A percentile compares a stretch with the other conserved stretches of the same genome.
Evolutionary conservation across 768 basidiomycete genomes (phyloP).

Genomic region (Russula earlei): DNA sequence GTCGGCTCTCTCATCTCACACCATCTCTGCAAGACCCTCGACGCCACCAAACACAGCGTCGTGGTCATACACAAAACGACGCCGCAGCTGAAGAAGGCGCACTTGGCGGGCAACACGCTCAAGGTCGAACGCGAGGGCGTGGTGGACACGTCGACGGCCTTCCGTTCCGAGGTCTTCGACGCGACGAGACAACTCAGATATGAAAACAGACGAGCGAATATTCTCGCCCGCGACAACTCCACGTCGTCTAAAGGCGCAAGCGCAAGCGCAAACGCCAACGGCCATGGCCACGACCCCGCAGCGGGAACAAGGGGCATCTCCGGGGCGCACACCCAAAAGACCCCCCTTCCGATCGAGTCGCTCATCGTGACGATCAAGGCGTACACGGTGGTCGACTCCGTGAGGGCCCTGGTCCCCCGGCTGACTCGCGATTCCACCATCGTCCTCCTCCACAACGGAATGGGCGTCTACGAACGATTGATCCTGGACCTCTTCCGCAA

Average conservation of each 20-base stretch:
- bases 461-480: constrained; percentile 83
- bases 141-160: constrained; percentile 34
- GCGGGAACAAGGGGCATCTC: neutral
- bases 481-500: constrained; percentile 61
- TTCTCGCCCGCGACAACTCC: neutral
- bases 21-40: constrained; percentile 58
- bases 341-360: constrained; percentile 44
- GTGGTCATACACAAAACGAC: constrained; percentile 58
- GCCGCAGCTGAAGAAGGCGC: constrained; percentile 30
- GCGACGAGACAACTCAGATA: neutral
- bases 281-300: neutral
- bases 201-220: neutral
- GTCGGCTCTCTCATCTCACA: constrained; percentile 77
- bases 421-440: constrained; percentile 65
- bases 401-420: constrained; percentile 52
- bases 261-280: neutral
- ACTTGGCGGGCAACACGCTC: constrained; percentile 31
- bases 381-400: constrained; percentile 45
- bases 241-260: neutral
- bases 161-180: constrained; percentile 42
- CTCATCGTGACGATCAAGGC: constrained; percentile 82
- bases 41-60: constrained; percentile 39
- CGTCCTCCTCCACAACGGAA: constrained; percentile 90
- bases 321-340: neutral
- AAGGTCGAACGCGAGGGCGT: constrained; percentile 43